Evolutionary conservation across 306 rosid species (phyloP), one percentile per base, ranked within the genome.

Genomic region (Glycine latifolia): DNA sequence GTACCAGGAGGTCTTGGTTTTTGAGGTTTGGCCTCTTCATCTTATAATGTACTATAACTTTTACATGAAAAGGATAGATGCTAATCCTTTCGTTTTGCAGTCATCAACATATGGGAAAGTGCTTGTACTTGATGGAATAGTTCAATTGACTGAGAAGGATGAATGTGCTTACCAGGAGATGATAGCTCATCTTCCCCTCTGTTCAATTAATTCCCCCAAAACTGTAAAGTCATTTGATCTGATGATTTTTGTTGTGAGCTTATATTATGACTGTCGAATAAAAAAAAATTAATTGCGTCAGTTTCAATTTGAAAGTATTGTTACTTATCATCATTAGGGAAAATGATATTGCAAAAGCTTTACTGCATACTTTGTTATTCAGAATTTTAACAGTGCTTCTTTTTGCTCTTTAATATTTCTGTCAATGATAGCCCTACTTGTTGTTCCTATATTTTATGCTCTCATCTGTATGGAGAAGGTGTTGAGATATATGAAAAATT

Each of bases 131-230:
- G 99, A 95, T 88, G 99, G 98, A 77, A 93, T 95, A 83, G 90
- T 95, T 83, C 99, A 95, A 83, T 88, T 95, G 85, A 95, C 94
- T 49, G 98, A 95, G 90, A 93, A 87, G 84, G 99, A 95, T 78
- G 99, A 95, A 91, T 95, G 98, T 56, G 98, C 98, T 62, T 95
- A 95, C 88, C 99, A 95, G 92, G 99, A 95, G 87, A 95, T 95
- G 99, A 95, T 95, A 65, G 84, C 96, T 48, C 99, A 91, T 87
- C 97, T 95, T 66, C 99, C 99, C 65, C 99, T 95, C 55, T 95
- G 99, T 82, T 95, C 99, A 7, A 92, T 95, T 87, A 87, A 85
- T 62, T 86, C 92, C 60, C 99, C 99, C 0, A 92, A 89, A 89
- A 85, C 62, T 49, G 99, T 95, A 88, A 90, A 52, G 69, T 73